Percentiles rank a stretch among this genome's conserved stretches.
These are phyloP conservation scores for Pichia sp. DNA, from an alignment of 1,139 yeast genomes.

Conservation along the genomic window DNA sequence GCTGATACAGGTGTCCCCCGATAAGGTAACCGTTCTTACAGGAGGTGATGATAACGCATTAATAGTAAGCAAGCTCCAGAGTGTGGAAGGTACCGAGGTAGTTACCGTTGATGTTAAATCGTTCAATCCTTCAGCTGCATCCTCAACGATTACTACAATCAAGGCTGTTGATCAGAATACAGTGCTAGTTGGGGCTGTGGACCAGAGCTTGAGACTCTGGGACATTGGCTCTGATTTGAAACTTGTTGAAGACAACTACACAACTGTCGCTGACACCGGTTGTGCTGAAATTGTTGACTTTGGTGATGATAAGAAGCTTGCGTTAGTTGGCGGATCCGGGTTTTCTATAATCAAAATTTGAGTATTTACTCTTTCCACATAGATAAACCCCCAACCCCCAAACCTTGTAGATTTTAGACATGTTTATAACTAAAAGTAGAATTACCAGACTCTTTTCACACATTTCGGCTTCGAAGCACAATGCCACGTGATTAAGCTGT, in stretches of 20 bases:
- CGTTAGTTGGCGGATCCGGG: conserved; percentile 69
- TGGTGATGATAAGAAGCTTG: conserved; percentile 31
- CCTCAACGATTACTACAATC: conserved; percentile 79
- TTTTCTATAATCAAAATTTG: conserved; percentile 46
- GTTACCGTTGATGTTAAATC: conserved; percentile 29
- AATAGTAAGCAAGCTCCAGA: conserved; percentile 35
- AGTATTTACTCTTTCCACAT: too few species aligned
- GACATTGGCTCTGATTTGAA: conserved; percentile 35
- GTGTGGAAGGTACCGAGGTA: conserved; percentile 11
- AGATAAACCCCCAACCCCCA: too few species aligned
- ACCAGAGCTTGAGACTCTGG: conserved; percentile 76
- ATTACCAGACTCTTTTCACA: too few species aligned
- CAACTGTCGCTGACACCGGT: conserved; percentile 91
- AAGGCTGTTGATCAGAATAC: conserved; percentile 31
- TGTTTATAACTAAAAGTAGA: too few species aligned
- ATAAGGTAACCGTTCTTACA: conserved; percentile 38
- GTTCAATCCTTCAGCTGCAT: conserved; percentile 57
- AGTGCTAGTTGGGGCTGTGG: conserved; percentile 62
- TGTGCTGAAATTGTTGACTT: conserved; percentile 44
- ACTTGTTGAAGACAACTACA: conserved; percentile 47
- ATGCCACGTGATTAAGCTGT: too few species aligned
- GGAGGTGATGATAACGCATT: conserved; percentile 95
- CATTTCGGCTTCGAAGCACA: too few species aligned
- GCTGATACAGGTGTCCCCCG: conserved; percentile 25
- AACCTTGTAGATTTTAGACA: too few species aligned